Evolutionary conservation across 1,284 basidiomycete genomes (phyloP), one percentile per base, ranked within the genome.

Genomic region (Ustilago trichophora): DNA sequence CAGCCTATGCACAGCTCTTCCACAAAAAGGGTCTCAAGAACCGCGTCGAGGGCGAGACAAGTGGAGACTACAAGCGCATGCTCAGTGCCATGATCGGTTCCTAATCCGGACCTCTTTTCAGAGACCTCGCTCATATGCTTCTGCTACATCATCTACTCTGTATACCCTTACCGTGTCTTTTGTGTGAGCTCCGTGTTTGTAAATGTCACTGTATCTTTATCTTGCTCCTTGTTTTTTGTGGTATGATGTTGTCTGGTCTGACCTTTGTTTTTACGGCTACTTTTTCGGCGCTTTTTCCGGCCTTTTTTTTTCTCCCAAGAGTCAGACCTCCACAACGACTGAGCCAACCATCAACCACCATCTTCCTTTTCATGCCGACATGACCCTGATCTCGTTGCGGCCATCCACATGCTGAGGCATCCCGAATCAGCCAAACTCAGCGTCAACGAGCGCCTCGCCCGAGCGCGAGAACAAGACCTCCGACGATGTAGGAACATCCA

Each of bases 21-120:
- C 66, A 68, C 52, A 78, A 76, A 50, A 69, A 68, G 48, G 76
- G 75, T 15, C 66, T 78, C 22, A 57, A 56, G 55, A 56, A 63
- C 33, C 59, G 76, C 25, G 73, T 77, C 43, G 65, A 75, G 36
- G 68, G 75, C 15, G 75, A 78, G 58, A 77, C 71, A 3, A 69
- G 64, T 42, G 76, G 76, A 22, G 75, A 78, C 40, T 78, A 76
- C 53, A 74, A 72, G 54, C 47, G 70, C 25, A 66, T 76, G 57
- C 52, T 76, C 16, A 35, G 29, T 27, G 72, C 72, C 29, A 62
- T 76, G 50, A 54, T 76, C 27, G 74, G 74, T 3, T 68, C 64
- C 25, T 67, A 18, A 52, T 25, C 18, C n/a, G n/a, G n/a, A n/a
- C n/a, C n/a, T n/a, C n/a, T n/a, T n/a, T n/a, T n/a, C n/a, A n/a